phyloP scores from a whole-genome alignment of 2,329 filamentous ascomycete species.

The Trichoderma endophyticum region DNA sequence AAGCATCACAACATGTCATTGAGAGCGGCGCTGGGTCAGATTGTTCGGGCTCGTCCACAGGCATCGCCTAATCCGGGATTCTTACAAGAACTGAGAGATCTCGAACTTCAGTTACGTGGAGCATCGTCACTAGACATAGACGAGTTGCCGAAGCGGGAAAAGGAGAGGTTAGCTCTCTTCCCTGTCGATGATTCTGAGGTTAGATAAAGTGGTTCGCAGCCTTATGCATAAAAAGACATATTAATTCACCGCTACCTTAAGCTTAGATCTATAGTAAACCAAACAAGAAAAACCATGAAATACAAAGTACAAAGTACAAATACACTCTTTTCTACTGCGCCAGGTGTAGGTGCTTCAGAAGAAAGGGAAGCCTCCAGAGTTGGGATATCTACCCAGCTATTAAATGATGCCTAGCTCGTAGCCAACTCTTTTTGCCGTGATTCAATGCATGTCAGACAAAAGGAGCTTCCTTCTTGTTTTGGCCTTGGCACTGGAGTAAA shows the following conservation, averaged over 20 bases:
- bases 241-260: background rate
- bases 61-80: constrained; percentile 8
- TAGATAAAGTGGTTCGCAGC: background rate
- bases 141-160: constrained; percentile 1
- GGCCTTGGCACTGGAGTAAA: too few relatives aligned
- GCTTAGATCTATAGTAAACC: background rate
- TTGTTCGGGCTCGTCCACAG: constrained; percentile 8
- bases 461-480: too few relatives aligned
- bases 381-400: background rate
- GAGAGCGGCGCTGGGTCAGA: background rate
- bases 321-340: background rate
- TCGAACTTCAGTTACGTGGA: background rate
- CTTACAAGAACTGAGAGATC: background rate
- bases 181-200: background rate
- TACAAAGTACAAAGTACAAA: background rate
- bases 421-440: background rate
- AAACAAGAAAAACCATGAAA: background rate
- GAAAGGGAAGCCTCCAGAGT: background rate
- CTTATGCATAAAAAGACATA: background rate
- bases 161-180: background rate
- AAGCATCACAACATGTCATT: background rate
- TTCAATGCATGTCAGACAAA: too few relatives aligned
- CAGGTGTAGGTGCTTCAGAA: background rate
- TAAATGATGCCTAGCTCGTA: background rate
- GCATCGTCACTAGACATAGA: background rate